Evolutionary conservation across 2,329 filamentous ascomycete genomes (phyloP).

Genomic region (Neofusicoccum kwambonambiense): DNA sequence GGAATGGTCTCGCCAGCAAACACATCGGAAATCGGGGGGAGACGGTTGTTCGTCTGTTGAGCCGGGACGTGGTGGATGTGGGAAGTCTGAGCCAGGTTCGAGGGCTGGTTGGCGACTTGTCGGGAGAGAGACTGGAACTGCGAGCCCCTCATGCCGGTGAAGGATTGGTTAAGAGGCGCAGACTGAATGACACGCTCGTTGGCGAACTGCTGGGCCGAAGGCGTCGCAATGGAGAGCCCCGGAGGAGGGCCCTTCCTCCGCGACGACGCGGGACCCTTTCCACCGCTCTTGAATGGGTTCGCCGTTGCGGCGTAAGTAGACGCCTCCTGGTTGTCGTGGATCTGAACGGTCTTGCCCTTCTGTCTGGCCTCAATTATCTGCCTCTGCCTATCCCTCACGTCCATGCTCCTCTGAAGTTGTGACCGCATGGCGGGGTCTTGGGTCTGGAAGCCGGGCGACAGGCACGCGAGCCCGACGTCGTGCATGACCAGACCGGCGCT

Average conservation of each 20-base stretch:
- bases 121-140: slow-evolving; percentile 66
- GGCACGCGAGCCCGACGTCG: slow-evolving; percentile 87
- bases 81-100: slow-evolving; percentile 77
- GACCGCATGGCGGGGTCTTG: slow-evolving; percentile 96
- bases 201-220: slow-evolving; percentile 87
- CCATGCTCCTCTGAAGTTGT: slow-evolving; percentile 89
- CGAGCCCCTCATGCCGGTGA: slow-evolving; percentile 79
- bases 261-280: slow-evolving; percentile 70
- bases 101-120: slow-evolving; percentile 77
- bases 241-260: slow-evolving; percentile 77
- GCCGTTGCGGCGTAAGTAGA: slow-evolving; percentile 33
- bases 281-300: slow-evolving; percentile 42
- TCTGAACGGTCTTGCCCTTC: slow-evolving; percentile 48
- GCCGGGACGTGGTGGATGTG: slow-evolving; percentile 90
- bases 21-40: slow-evolving; percentile 92
- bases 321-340: slow-evolving; percentile 30
- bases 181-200: slow-evolving; percentile 96
- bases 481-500: slow-evolving; percentile 73
- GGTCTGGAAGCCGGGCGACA: slow-evolving; percentile 94
- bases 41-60: slow-evolving; percentile 83
- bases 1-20: slow-evolving; percentile 75
- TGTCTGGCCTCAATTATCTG: slow-evolving; percentile 93
- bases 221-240: slow-evolving; percentile 90
- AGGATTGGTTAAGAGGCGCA: slow-evolving; percentile 89
- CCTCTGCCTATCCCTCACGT: slow-evolving; percentile 88